These are phyloP conservation scores for Podosphaera aphanis DNA, from an alignment of 2,329 filamentous ascomycete species.

Conservation along the genomic window DNA sequence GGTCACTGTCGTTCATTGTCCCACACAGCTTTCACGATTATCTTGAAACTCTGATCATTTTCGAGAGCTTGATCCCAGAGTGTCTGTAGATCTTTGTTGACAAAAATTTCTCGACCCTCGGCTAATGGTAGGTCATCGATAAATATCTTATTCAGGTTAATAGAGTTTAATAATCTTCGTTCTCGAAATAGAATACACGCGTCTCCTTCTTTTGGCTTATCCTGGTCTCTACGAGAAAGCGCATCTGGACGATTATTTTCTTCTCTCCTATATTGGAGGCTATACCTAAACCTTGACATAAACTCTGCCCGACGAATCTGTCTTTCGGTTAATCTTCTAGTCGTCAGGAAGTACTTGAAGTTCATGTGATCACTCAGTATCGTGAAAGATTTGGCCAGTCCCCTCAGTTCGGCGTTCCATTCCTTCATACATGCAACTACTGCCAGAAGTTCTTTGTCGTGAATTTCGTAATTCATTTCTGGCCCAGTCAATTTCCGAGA, in stretches of 20 bases:
- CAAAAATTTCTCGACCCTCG: neutral
- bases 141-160: neutral
- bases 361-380: neutral
- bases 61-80: neutral
- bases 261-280: neutral
- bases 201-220: neutral
- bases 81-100: neutral
- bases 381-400: neutral
- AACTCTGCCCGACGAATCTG: neutral
- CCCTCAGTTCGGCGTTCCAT: neutral
- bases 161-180: neutral
- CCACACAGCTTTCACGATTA: neutral
- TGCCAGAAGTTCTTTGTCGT: neutral
- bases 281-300: neutral
- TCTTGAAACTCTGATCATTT: neutral
- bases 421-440: neutral
- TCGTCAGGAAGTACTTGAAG: neutral
- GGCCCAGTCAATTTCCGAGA: neutral
- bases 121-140: neutral
- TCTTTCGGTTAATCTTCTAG: neutral
- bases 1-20: neutral
- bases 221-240: neutral
- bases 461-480: slow-evolving; percentile 1
- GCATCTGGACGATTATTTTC: neutral
- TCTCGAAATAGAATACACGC: neutral